Conservation (phyloP, 1,139 yeast genomes). For the Kurtzmaniella quercitrusa region DNA sequence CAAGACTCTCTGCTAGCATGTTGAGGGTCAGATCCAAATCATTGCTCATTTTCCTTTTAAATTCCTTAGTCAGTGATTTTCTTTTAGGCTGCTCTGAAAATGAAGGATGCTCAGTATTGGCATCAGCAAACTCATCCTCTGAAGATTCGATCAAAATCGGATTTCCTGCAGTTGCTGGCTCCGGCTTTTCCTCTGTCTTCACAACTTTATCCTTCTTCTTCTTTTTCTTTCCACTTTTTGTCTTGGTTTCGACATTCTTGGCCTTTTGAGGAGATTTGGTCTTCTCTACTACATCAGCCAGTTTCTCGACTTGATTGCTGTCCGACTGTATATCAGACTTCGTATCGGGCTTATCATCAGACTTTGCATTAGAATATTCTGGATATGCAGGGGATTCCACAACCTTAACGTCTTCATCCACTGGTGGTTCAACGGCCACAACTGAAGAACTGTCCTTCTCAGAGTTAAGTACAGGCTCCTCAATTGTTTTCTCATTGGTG, state of each 20-base stretch:
- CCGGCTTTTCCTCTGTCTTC: slow-evolving; percentile 1
- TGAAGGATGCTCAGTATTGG: slow-evolving; percentile 9
- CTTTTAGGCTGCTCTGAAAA: background rate
- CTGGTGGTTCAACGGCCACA: slow-evolving; percentile 4
- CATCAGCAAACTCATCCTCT: slow-evolving; percentile 15
- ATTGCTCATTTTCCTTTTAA: slow-evolving; percentile 26
- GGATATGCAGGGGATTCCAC: slow-evolving; percentile 11
- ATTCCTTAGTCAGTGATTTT: slow-evolving; percentile 18
- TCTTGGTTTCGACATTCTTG: background rate
- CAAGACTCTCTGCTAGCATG: slow-evolving; percentile 38
- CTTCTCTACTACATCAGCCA: slow-evolving; percentile 6
- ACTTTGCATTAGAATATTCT: too few species aligned
- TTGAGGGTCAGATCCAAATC: slow-evolving; percentile 37
- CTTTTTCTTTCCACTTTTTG: background rate
- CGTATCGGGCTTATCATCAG: too few species aligned
- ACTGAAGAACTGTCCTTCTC: too few species aligned
- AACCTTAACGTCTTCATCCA: slow-evolving; percentile 8
- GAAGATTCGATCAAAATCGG: slow-evolving; percentile 9
- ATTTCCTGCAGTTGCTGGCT: slow-evolving; percentile 2
- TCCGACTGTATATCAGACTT: background rate
- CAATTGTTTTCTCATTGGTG: background rate
- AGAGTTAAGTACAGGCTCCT: too few species aligned
- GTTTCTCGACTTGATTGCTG: background rate
- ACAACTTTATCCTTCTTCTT: slow-evolving; percentile 1
- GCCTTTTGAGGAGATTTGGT: background rate